Evolutionary conservation across 2,329 filamentous ascomycete species (phyloP), one percentile per base, ranked within the genome.

Genomic region (Pseudogymnoascus sp.): DNA sequence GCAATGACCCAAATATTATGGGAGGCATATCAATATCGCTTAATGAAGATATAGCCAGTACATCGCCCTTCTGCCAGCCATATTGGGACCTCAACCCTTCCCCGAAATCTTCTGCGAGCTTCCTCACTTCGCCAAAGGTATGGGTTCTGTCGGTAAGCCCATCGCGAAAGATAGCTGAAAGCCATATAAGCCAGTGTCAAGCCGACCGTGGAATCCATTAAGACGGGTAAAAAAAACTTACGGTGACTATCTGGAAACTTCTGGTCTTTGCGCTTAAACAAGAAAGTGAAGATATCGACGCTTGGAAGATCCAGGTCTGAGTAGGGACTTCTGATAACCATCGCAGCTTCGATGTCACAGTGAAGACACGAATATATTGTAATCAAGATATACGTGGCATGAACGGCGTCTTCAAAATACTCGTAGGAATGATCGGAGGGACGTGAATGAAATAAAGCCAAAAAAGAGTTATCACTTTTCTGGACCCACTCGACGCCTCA

Each of bases 61-160:
- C 88, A 71, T 96, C 89, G 70, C 89, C 89, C 72, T 89, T 91
- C 68, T 86, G 81, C 89, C 92, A 96, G 59, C 86, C 81, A 82
- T 87, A 93, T 18, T 80, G 75, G 21, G 87, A 83, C 70, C 86
- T 87, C 18, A 97, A 80, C 0, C 90, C 92, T 67, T 87, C 85
- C 60, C 91, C 92, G 68, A 97, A 95, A 14, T 85, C 82, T 38
- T 85, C 75, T 1, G 91, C 88, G 12, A 84, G 79, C 65, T 79
- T 78, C 69, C 84, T 86, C 63, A 90, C 77, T 66, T 91, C 80
- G 33, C 80, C 79, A 73, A 84, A 92, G 53, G 86, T 95, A 75
- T 96, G 91, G 37, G 76, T 77, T 56, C 79, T 78, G 62, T 82
- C 79, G 2, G 89, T 90, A 66, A 89, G 85, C 65, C 84, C 83